These are phyloP conservation scores for Boletus rubescentipes DNA, from an alignment of 768 basidiomycete genomes.

Conservation along the genomic window DNA sequence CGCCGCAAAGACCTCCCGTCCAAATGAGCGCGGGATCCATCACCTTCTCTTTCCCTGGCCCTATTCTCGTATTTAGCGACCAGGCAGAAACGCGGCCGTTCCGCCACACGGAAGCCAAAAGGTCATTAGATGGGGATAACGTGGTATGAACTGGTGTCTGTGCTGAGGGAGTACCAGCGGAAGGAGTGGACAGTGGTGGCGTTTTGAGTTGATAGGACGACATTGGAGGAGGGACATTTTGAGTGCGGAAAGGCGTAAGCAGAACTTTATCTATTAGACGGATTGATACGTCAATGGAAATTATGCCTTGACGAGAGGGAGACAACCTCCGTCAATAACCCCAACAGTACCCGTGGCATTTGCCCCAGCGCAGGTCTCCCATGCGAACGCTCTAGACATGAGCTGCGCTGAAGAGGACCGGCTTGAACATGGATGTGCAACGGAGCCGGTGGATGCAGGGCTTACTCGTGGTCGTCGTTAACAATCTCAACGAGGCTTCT, in stretches of 20 bases:
- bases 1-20: slow-evolving; percentile 25
- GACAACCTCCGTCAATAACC: slow-evolving; percentile 85
- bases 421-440: slow-evolving; percentile 3
- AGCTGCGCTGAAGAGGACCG: slow-evolving; percentile 41
- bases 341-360: slow-evolving; percentile 82
- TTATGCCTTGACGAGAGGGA: background rate
- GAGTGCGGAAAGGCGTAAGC: slow-evolving; percentile 88
- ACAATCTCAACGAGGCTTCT: slow-evolving; percentile 64
- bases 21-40: slow-evolving; percentile 53
- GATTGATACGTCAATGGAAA: background rate
- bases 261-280: slow-evolving; percentile 59
- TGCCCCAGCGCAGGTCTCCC: slow-evolving; percentile 81
- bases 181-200: slow-evolving; percentile 11
- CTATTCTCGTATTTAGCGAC: slow-evolving; percentile 62
- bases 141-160: slow-evolving; percentile 62
- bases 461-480: slow-evolving; percentile 68
- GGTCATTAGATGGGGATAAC: slow-evolving; percentile 57
- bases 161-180: background rate
- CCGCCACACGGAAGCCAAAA: slow-evolving; percentile 68
- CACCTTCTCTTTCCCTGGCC: slow-evolving; percentile 53
- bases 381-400: slow-evolving; percentile 63
- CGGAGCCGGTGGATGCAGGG: background rate
- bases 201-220: slow-evolving; percentile 55
- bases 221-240: slow-evolving; percentile 99
- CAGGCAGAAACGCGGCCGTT: slow-evolving; percentile 68